Evolutionary conservation across 1,284 basidiomycete genomes (phyloP), one percentile per base, ranked within the genome.

Genomic region (Ustilago cynodontis): DNA sequence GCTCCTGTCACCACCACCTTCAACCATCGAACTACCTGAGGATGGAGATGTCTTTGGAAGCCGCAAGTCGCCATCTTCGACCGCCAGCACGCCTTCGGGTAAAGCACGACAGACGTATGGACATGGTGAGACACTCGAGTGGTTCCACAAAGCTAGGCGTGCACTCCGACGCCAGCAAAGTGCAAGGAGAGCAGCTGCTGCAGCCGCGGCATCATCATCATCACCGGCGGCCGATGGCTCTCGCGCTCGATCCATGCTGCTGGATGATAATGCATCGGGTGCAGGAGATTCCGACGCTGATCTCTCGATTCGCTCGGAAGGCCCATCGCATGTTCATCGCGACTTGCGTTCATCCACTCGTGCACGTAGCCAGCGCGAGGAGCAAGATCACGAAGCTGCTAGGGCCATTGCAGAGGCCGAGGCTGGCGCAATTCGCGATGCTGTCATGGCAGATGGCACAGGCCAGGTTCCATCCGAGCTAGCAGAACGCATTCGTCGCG

Each of bases 121-220:
- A 13, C 53, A 60, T 16, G 75, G 62, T 33, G 68, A 77, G 69
- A 77, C 75, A 49, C 71, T 77, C 11, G 67, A 80, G 37, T 80
- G 78, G 78, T 77, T 80, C 59, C 78, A 80, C 65, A 74, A 72
- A 37, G 75, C 78, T 22, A 61, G 78, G 4, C 61, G 66, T 39
- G 78, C 75, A 0, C 60, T 80, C 49, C 62, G 59, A 58, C 72
- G 66, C 5, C 73, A 76, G 56, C 65, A 69, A 37, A 58, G 68
- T 26, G 62, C 62, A 29, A 64, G 71, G 29, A 57, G 59, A 54
- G 63, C 61, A 3, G 60, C 57, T 4, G 59, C 57, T 10, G 56
- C 60, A 37, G 47, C 58, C 14, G 24, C 65, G 22, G 28, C 49
- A 6, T 14, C 45, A 26, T 16, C 24, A 16, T n/a, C 31, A n/a